These are phyloP conservation scores for Proliferodiscus dingleyae DNA, from an alignment of 2,329 filamentous ascomycete species.

Conservation along the genomic window DNA sequence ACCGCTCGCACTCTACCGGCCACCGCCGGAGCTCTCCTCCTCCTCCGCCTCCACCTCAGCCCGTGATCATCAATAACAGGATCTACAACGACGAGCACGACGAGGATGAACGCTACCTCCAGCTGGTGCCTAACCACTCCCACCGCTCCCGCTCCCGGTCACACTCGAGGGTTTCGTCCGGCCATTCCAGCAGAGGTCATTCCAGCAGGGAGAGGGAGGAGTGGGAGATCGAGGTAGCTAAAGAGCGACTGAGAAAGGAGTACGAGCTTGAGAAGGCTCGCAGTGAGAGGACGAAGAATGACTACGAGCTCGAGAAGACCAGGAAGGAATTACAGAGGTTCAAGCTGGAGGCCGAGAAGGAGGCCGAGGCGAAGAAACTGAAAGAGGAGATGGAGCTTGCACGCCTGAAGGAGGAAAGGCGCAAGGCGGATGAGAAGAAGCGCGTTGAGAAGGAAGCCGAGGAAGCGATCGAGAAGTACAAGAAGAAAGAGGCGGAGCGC, in stretches of 20 bases:
- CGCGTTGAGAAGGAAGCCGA: conserved; percentile 38
- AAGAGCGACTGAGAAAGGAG: conserved; percentile 30
- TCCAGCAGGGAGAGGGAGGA: too few species aligned
- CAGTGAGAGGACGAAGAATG: neutral
- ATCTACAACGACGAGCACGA: conserved; percentile 42
- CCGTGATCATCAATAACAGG: conserved; percentile 54
- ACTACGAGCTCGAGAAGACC: conserved; percentile 35
- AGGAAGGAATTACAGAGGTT: conserved; percentile 42
- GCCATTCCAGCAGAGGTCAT: conserved; percentile 7
- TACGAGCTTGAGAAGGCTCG: conserved; percentile 38
- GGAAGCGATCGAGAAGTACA: conserved; percentile 49
- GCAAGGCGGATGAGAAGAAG: conserved; percentile 39
- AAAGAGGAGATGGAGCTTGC: conserved; percentile 35
- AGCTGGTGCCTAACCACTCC: conserved; percentile 20
- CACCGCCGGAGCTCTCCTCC: conserved; percentile 22
- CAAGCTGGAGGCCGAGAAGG: conserved; percentile 28
- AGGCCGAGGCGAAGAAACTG: conserved; percentile 39
- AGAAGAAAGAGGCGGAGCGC: conserved; percentile 31
- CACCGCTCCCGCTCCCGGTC: conserved; percentile 16
- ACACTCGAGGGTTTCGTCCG: conserved; percentile 6
- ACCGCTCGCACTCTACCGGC: conserved; percentile 7
- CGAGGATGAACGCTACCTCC: neutral
- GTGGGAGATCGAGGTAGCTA: too few species aligned
- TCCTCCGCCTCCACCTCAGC: conserved; percentile 37
- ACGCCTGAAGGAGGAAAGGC: conserved; percentile 42